Evolutionary conservation across 2,329 filamentous ascomycete genomes (phyloP), one percentile per base, ranked within the genome.

Genomic region (Sporothrix protearum): DNA sequence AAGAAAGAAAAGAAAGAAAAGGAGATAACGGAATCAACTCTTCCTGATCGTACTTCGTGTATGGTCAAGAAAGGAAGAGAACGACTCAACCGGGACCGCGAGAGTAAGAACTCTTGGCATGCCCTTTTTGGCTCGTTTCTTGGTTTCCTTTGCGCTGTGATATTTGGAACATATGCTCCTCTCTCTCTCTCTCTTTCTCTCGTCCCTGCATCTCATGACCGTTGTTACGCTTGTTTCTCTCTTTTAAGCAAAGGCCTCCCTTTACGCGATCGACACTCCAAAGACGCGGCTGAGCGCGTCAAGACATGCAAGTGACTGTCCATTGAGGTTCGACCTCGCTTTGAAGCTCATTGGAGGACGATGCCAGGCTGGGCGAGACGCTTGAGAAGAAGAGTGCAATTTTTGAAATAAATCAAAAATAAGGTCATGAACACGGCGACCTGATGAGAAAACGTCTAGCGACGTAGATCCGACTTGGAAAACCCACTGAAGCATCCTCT

Each of bases 261-360:
- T 45, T 30, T 47, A 51, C 67, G 67, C 28, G 51, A 45, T 57
- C 67, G 33, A 53, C 67, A 12, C 22, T 57, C 64, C 49, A 69
- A 57, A 25, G 67, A 69, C 67, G 67, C 51, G 51, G 49, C 49
- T 59, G 67, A 59, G 67, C 67, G 67, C 67, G 67, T 69, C 67
- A 47, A 69, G 51, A 59, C 51, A 69, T 42, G 28, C 30, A 1
- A 22, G 6, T 9, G 36, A 64, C 0, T 39, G 6, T 14, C 61
- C 22, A 28, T 16, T 28, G 22, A 6, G 36, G 30, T 10, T 25
- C 12, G 22, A 12, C 14, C 42, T 16, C 19, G 33, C 59, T 61
- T n/a, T n/a, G n/a, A n/a, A n/a, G n/a, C 22, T 28, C 59, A 64
- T 42, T 61, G 33, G 57, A n/a, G 14, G 33, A 10, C 16, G 57